Base-by-base conservation (phyloP, 495 filamentous ascomycete species). In the Hypoxylon intermedium region DNA sequence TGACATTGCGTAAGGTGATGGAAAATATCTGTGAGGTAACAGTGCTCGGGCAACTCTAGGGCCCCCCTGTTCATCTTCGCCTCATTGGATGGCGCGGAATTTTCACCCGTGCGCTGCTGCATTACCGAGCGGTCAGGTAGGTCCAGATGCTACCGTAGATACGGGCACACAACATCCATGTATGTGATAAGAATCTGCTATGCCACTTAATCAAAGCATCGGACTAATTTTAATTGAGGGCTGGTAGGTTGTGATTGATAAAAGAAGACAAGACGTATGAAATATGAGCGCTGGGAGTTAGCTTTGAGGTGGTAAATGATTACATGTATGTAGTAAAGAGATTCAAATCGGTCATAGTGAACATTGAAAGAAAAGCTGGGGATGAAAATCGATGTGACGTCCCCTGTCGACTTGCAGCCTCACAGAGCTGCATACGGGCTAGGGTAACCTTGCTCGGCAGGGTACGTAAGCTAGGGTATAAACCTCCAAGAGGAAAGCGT, bases 351-450 rank as follows among this genome's bases (percentile, higher is more conserved):
- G 30, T 48, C 42, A 47, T 18, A 48, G 34, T 23, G 24, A 40
- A 55, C 37, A 44, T 44, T 55, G 38, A 38, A 51, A 49, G 42
- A 56, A 62, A 16, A 43, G 9, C 26, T 23, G 23, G 38, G 19
- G 45, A 52, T 50, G 23, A 43, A 52, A 43, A 5, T 4, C 4
- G 28, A 58, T 58, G 60, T 64, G 60, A 64, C 42, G 53, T 45
- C 54, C 40, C 60, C 43, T 58, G 60, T 49, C 47, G 21, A 49
- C 36, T 49, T 58, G 54, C 60, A 64, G 54, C 60, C 60, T 64
- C 60, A 50, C 41, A 20, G 37, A 37, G 12, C 54, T 49, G 36
- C 34, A 64, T 58, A n/a, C 43, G 48, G 49, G 37, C 24, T 58
- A 48, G 36, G 26, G 16, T 9, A 5, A 21, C n/a, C n/a, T n/a